A percentile compares a stretch with the other conserved stretches of the same genome.
phyloP scores from a whole-genome alignment of 495 filamentous ascomycete species.

The Tuber microsphaerosporum region DNA sequence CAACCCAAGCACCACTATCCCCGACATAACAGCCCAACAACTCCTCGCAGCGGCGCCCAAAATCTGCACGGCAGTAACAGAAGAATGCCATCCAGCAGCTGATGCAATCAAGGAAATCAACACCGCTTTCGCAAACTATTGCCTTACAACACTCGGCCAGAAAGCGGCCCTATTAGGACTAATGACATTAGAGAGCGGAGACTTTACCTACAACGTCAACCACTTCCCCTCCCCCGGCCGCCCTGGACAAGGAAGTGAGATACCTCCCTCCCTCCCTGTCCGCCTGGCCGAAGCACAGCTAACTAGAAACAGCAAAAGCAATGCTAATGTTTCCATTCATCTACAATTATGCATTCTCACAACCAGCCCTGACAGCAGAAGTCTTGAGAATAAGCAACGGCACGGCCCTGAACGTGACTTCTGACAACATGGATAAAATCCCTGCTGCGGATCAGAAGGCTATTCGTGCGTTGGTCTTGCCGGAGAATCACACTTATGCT shows the following conservation, averaged over 20 bases:
- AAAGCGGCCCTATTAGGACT: constrained; percentile 58
- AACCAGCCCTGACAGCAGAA: constrained; percentile 46
- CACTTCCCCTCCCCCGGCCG: constrained; percentile 55
- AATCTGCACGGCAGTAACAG: background rate
- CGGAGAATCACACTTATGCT: constrained; percentile 62
- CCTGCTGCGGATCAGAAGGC: constrained; percentile 37
- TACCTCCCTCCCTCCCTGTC: constrained; percentile 27
- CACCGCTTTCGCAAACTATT: constrained; percentile 53
- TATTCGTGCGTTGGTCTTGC: constrained; percentile 54
- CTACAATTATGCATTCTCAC: constrained; percentile 51
- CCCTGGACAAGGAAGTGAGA: constrained; percentile 63
- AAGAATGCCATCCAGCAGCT: constrained; percentile 14
- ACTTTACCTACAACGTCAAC: constrained; percentile 64
- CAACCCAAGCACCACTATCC: background rate
- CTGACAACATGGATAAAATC: constrained; percentile 43
- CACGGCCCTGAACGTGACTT: constrained; percentile 37
- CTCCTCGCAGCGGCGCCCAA: background rate
- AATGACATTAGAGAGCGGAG: constrained; percentile 61
- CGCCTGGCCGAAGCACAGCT: background rate
- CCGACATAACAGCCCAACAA: background rate
- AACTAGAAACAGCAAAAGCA: constrained; percentile 50
- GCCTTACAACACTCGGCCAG: constrained; percentile 50
- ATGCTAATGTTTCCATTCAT: constrained; percentile 64
- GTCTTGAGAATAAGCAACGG: constrained; percentile 4
- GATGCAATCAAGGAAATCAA: constrained; percentile 38